Percentiles rank a stretch among this genome's conserved stretches.
phyloP scores from a whole-genome alignment of 208 protist species.

The Polymyxa betae region DNA sequence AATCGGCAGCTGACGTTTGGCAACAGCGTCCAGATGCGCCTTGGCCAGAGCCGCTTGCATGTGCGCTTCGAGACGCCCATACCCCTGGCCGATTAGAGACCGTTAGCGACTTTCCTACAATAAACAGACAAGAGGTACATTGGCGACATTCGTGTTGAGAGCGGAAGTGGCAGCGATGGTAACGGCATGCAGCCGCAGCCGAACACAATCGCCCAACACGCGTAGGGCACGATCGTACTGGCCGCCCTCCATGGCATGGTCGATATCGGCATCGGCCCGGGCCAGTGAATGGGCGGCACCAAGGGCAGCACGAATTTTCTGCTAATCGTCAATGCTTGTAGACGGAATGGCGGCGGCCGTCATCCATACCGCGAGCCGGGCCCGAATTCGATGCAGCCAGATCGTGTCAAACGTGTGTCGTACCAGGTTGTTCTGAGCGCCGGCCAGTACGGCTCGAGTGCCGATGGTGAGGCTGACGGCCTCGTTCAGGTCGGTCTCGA shows the following conservation, averaged over 20 bases:
- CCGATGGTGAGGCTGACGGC: background rate
- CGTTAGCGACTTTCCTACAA: too few relatives aligned
- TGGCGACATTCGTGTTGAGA: too few relatives aligned
- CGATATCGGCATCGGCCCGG: background rate
- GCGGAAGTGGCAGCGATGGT: background rate
- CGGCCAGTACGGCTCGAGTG: background rate
- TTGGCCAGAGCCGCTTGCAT: background rate
- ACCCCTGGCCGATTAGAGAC: constrained; percentile 6
- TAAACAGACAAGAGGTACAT: too few relatives aligned
- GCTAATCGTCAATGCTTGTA: too few relatives aligned
- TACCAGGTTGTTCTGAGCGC: background rate
- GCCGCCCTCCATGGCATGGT: background rate
- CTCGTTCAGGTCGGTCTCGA: constrained; percentile 35
- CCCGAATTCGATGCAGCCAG: background rate
- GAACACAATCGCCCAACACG: background rate
- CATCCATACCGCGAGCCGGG: too few relatives aligned
- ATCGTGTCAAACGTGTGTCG: background rate
- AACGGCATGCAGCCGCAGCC: background rate
- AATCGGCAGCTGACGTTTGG: background rate
- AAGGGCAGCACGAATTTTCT: too few relatives aligned
- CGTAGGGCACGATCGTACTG: background rate
- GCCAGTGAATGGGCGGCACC: too few relatives aligned
- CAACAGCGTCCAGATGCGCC: background rate
- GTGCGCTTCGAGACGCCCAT: constrained; percentile 2
- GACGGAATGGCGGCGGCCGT: too few relatives aligned